These are phyloP conservation scores for Gynochthodes officinalis DNA, from an alignment of 257 asterid genomes.

Conservation along the genomic window DNA sequence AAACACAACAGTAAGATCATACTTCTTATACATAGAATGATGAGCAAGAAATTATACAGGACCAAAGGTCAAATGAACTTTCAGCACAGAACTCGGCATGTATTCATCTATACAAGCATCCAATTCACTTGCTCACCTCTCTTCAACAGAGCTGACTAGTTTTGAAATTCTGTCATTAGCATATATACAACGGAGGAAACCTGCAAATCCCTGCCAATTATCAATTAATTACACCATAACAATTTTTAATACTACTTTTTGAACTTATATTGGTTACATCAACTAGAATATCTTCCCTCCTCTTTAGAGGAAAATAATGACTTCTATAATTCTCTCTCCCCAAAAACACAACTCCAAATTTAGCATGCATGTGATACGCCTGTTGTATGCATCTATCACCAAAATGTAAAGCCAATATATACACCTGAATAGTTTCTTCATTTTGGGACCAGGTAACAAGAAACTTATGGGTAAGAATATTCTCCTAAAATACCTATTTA, in stretches of 20 bases:
- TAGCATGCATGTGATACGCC: background rate
- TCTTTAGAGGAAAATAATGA: background rate
- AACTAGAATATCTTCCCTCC: background rate
- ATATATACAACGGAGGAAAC: constrained; percentile 10
- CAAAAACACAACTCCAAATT: background rate
- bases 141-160: background rate
- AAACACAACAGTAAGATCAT: background rate
- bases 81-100: background rate
- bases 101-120: constrained; percentile 11
- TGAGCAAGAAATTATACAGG: constrained; percentile 2
- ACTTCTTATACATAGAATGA: background rate
- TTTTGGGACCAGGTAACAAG: background rate
- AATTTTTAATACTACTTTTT: background rate
- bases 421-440: background rate
- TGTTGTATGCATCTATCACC: background rate
- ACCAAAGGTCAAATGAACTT: constrained; percentile 7
- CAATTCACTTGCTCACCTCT: background rate
- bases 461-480: background rate
- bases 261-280: background rate
- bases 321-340: background rate
- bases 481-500: background rate
- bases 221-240: background rate
- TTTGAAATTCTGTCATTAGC: background rate
- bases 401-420: background rate
- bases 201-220: constrained; percentile 8